Evolutionary conservation across 257 asterid species (phyloP), one percentile per base, ranked within the genome.

Genomic region (Gynochthodes officinalis): DNA sequence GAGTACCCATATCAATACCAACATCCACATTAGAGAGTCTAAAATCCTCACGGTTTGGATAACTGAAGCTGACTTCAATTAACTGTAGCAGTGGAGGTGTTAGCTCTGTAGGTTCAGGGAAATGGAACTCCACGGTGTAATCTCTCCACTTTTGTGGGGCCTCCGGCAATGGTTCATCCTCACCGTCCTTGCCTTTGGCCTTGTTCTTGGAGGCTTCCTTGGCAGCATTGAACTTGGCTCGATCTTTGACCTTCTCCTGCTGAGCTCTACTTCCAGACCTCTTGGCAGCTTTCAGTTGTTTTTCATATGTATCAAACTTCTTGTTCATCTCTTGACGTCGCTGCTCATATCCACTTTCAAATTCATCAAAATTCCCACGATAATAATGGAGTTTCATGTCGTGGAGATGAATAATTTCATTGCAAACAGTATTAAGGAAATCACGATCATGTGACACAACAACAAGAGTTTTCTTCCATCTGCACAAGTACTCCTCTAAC

Each of bases 401-500:
- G 40, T 75, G 79, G 49, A 79, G 76, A 35, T 79, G 82, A 40
- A 75, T 74, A 40, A 79, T 74, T 48, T 76, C 80, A 53, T 30
- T 70, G 71, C 84, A 80, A 30, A 80, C 81, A 16, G 73, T 67
- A 25, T 76, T 76, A 10, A 80, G 84, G 57, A 80, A 80, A 74
- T 80, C 84, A 0, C 78, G 81, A 40, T 76, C 81, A 39, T 80
- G 84, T 1, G 84, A 80, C 35, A 80, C 81, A 30, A 80, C 84
- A 42, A 80, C 81, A 28, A 80, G 70, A 43, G 84, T 76, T 69
- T 80, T 80, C 81, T 80, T 80, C 84, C 81, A 80, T 43, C 84
- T 73, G 67, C 81, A 80, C 58, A 76, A 52, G 59, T 80, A 80
- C 66, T 80, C 84, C 73, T 80, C 84, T n/a, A 80, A 44, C 81